Evolutionary conservation across 1,139 yeast species (phyloP).

Genomic region (Arxiozyma slooffiae): DNA sequence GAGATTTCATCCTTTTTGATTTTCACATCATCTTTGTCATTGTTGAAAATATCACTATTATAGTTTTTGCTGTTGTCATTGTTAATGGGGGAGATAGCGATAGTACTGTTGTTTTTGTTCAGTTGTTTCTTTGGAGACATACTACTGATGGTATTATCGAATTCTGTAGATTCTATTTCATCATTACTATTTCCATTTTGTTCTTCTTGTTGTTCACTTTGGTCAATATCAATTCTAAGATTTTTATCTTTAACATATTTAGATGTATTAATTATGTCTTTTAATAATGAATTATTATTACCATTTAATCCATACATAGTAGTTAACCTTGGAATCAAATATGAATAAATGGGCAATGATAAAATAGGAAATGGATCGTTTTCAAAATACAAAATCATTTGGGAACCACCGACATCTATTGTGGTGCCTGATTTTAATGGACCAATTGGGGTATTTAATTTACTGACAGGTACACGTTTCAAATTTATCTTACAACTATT

Average conservation of each 20-base stretch:
- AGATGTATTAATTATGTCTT: constrained; percentile 16
- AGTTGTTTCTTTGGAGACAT: not conserved
- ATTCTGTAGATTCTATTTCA: not conserved
- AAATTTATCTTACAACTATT: constrained; percentile 84
- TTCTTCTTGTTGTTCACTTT: not conserved
- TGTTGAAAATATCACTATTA: not conserved
- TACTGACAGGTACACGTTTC: not conserved
- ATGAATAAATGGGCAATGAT: constrained; percentile 12
- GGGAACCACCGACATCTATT: constrained; percentile 90
- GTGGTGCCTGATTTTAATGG: constrained; percentile 57
- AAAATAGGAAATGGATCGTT: constrained; percentile 38
- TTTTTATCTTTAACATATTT: constrained; percentile 10
- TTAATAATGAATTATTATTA: constrained; percentile 13
- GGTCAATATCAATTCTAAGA: not conserved
- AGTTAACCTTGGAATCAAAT: constrained; percentile 29
- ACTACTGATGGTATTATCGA: not conserved
- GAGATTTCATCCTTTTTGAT: too few species aligned
- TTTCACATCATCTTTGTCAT: not conserved
- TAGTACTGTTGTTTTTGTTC: too few species aligned
- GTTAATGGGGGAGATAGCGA: not conserved
- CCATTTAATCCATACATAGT: constrained; percentile 18
- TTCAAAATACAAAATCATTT: constrained; percentile 95
- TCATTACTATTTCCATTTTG: not conserved
- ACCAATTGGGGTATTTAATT: not conserved
- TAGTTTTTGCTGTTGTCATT: not conserved